Conservation (phyloP, 2,329 filamentous ascomycete species). For the Didymella exigua region DNA sequence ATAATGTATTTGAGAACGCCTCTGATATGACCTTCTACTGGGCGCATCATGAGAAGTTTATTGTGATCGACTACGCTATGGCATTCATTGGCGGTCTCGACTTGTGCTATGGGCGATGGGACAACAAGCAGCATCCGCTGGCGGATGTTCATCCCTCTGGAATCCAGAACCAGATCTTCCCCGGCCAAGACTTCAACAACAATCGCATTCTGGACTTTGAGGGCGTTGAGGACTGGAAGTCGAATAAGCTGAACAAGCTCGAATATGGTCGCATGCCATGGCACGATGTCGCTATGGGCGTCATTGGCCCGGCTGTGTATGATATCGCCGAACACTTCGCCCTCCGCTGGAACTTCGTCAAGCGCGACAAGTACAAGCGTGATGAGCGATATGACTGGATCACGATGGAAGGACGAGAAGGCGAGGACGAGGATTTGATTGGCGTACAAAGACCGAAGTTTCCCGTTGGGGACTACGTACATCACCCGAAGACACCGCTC, state of each 20-base stretch:
- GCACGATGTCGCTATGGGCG: conserved; percentile 92
- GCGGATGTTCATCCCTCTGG: conserved; percentile 87
- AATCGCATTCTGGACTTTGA: conserved; percentile 96
- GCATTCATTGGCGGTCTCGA: conserved; percentile 96
- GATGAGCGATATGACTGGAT: conserved; percentile 85
- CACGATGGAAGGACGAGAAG: conserved; percentile 74
- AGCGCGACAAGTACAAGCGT: conserved; percentile 97
- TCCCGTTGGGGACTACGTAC: conserved; percentile 84
- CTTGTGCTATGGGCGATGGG: conserved; percentile 95
- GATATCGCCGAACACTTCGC: conserved; percentile 97
- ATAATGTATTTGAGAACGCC: conserved; percentile 91
- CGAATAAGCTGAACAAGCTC: conserved; percentile 88
- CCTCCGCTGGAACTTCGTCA: conserved; percentile 93
- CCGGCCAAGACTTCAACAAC: conserved; percentile 98
- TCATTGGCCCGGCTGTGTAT: conserved; percentile 88
- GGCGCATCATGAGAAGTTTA: conserved; percentile 97
- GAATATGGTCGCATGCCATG: conserved; percentile 96
- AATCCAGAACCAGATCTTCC: conserved; percentile 83
- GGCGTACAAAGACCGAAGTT: conserved; percentile 88
- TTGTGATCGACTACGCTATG: conserved; percentile 87
- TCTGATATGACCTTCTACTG: conserved; percentile 98
- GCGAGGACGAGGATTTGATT: conserved; percentile 81
- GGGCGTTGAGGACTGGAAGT: conserved; percentile 87
- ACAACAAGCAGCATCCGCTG: conserved; percentile 81
- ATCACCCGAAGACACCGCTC: conserved; percentile 76